Conservation (phyloP, 148 eudicot genomes). For the Heliamphora exappendiculata region DNA sequence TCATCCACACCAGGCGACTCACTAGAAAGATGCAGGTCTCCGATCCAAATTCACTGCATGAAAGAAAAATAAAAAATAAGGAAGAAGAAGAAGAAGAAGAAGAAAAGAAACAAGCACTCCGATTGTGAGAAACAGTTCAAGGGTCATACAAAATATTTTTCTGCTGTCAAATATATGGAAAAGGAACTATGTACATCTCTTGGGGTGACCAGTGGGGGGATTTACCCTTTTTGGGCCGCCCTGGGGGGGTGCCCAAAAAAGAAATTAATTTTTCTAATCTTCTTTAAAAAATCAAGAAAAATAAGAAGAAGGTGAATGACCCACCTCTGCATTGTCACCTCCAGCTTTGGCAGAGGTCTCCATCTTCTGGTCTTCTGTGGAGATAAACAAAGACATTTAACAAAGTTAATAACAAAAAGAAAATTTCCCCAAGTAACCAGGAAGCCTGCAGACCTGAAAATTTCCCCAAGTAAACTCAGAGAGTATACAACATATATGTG, state of each 20-base stretch:
- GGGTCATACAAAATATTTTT: background rate
- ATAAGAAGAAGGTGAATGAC: background rate
- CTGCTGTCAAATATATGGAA: background rate
- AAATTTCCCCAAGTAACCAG: background rate
- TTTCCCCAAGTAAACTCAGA: no score
- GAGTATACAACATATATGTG: background rate
- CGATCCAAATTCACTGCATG: constrained; percentile 16
- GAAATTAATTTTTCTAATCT: background rate
- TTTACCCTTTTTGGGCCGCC: no score
- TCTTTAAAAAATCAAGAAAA: background rate
- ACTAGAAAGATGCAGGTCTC: background rate
- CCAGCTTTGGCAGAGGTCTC: constrained; percentile 22
- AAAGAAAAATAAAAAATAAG: background rate
- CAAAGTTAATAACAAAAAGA: background rate
- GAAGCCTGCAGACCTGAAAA: background rate
- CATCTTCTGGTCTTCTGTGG: constrained; percentile 25
- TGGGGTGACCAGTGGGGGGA: no score
- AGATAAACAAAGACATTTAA: background rate
- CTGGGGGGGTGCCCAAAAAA: background rate
- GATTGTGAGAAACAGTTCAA: constrained; percentile 1
- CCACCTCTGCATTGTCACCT: constrained; percentile 20
- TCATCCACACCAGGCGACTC: background rate
- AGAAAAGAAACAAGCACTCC: background rate
- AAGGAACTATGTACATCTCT: no score
- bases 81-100: no score